Conservation (phyloP, 108 stramenopile genomes). For the Cyclotella baltica region DNA sequence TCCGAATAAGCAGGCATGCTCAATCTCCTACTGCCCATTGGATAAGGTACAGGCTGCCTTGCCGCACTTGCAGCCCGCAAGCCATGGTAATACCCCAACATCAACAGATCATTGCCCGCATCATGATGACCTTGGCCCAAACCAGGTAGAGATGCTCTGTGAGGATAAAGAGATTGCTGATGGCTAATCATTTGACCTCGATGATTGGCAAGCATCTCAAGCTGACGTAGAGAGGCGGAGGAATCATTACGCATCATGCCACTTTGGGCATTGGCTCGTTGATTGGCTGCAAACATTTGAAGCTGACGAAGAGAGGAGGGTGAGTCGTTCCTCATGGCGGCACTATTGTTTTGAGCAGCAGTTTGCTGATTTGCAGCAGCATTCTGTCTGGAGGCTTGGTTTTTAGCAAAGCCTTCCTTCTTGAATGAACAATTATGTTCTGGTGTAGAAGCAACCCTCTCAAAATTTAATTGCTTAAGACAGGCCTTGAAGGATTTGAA, state of each 20-base stretch:
- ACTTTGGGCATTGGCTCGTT: not conserved
- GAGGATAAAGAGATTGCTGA: not conserved
- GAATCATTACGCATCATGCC: no score
- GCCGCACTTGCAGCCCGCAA: no score
- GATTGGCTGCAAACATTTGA: not conserved
- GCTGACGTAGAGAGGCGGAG: not conserved
- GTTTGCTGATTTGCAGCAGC: no score
- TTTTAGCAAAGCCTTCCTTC: constrained; percentile 2
- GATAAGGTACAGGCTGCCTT: not conserved
- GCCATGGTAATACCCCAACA: not conserved
- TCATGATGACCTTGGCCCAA: not conserved
- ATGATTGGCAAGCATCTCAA: not conserved
- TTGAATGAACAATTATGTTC: not conserved
- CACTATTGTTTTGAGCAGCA: no score
- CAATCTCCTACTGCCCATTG: not conserved
- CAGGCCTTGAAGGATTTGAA: not conserved
- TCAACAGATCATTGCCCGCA: not conserved
- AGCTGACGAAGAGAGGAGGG: no score
- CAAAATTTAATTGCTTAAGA: constrained; percentile 1
- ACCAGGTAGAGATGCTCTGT: not conserved
- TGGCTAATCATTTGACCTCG: not conserved
- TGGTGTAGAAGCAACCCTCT: not conserved
- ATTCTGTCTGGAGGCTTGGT: not conserved
- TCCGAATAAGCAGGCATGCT: not conserved
- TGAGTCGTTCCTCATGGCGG: no score